These are phyloP conservation scores for Ceratocystis ficicola DNA, from an alignment of 2,329 filamentous ascomycete species.

Conservation along the genomic window DNA sequence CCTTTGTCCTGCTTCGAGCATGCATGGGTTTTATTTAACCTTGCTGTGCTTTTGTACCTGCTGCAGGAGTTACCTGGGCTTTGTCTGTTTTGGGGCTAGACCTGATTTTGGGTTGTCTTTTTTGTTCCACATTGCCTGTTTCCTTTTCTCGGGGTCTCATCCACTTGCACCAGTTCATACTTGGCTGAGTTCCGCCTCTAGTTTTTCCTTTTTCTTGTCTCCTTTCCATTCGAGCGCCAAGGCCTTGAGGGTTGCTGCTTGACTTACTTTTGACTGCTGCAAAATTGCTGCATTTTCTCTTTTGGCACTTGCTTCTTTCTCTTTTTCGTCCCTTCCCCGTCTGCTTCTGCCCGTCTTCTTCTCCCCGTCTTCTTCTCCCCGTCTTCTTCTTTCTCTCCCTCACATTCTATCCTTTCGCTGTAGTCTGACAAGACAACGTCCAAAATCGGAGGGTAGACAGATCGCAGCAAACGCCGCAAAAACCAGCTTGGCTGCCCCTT, in stretches of 20 bases:
- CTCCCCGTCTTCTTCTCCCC: constrained; percentile 3
- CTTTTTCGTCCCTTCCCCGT: not conserved
- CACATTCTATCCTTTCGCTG: too few relatives aligned
- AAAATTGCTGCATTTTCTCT: not conserved
- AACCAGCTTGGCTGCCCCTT: not conserved
- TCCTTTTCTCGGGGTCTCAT: constrained; percentile 9
- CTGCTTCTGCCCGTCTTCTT: not conserved
- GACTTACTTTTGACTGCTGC: not conserved
- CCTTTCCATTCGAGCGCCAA: not conserved
- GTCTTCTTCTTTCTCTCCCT: too few relatives aligned
- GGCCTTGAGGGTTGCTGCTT: not conserved
- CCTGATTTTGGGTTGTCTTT: constrained; percentile 1
- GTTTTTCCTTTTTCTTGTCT: not conserved
- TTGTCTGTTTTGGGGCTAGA: constrained; percentile 11
- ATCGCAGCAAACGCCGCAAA: not conserved
- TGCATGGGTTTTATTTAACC: not conserved
- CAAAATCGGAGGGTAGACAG: not conserved
- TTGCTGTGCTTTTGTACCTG: not conserved
- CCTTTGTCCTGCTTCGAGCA: constrained; percentile 3
- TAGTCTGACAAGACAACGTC: constrained; percentile 16
- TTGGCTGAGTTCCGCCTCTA: not conserved
- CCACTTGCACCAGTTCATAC: not conserved
- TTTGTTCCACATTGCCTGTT: constrained; percentile 9
- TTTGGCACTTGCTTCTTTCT: not conserved
- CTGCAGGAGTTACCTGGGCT: not conserved